phyloP scores from a whole-genome alignment of 2,329 filamentous ascomycete genomes.

The Cephalotrichum gorgonifer region DNA sequence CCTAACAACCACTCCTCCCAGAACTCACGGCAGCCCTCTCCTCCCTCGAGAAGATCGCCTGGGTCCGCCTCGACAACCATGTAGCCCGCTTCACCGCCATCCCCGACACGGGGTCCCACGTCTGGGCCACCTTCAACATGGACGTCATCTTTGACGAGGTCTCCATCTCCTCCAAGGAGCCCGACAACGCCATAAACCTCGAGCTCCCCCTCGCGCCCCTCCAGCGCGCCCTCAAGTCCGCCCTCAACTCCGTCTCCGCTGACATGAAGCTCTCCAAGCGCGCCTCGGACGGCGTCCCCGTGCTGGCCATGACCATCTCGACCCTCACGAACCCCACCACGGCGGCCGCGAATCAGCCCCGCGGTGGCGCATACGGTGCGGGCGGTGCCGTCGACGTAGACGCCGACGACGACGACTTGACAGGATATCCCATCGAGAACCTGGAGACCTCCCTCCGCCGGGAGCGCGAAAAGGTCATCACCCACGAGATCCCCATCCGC shows the following conservation, averaged over 20 bases:
- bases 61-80: slow-evolving; percentile 81
- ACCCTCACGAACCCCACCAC: slow-evolving; percentile 49
- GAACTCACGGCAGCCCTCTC: slow-evolving; percentile 55
- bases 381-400: slow-evolving; percentile 18
- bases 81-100: slow-evolving; percentile 91
- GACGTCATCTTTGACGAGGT: slow-evolving; percentile 84
- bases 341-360: slow-evolving; percentile 13
- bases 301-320: slow-evolving; percentile 83
- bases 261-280: slow-evolving; percentile 89
- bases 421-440: slow-evolving; percentile 34
- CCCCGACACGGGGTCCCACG: slow-evolving; percentile 86
- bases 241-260: slow-evolving; percentile 68
- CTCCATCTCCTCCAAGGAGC: slow-evolving; percentile 73
- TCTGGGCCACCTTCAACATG: slow-evolving; percentile 69
- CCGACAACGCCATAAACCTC: slow-evolving; percentile 85
- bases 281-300: slow-evolving; percentile 58
- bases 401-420: slow-evolving; percentile 30
- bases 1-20: slow-evolving; percentile 15
- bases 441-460: slow-evolving; percentile 48
- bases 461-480: slow-evolving; percentile 84
- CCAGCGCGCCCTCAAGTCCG: slow-evolving; percentile 84
- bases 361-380: slow-evolving; percentile 7
- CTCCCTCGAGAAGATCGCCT: slow-evolving; percentile 71
- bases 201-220: slow-evolving; percentile 85
- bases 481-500: slow-evolving; percentile 90